Percentiles rank a stretch among this genome's conserved stretches.
phyloP scores from a whole-genome alignment of 805 yeast genomes.

The Yarrowia bubula region DNA sequence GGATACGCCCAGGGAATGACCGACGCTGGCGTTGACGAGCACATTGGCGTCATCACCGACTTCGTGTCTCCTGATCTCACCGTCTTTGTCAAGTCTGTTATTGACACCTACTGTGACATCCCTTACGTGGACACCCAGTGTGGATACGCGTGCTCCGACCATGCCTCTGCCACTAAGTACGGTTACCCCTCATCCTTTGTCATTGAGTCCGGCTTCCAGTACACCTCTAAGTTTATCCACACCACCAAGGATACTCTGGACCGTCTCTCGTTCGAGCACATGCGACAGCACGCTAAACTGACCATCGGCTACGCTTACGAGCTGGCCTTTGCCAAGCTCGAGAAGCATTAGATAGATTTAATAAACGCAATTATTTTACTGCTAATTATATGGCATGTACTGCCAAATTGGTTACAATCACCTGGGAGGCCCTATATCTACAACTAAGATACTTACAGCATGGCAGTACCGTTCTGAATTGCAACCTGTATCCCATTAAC shows the following conservation, averaged over 20 bases:
- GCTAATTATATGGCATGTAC: too few relatives aligned
- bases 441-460: too few relatives aligned
- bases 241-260: constrained; percentile 77
- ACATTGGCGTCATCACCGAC: constrained; percentile 79
- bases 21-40: constrained; percentile 54
- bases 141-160: constrained; percentile 94
- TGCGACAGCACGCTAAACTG: constrained; percentile 75
- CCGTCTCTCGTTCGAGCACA: constrained; percentile 70
- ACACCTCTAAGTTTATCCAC: constrained; percentile 70
- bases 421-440: too few relatives aligned
- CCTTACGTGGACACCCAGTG: constrained; percentile 74
- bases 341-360: background rate
- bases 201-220: constrained; percentile 68
- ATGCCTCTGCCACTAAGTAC: constrained; percentile 74
- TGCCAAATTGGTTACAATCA: too few relatives aligned
- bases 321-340: constrained; percentile 47
- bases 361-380: too few relatives aligned
- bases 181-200: constrained; percentile 86
- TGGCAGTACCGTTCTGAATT: too few relatives aligned
- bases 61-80: constrained; percentile 57
- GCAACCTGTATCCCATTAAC: too few relatives aligned
- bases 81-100: constrained; percentile 58
- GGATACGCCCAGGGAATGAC: constrained; percentile 61
- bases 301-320: constrained; percentile 73
- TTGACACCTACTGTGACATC: constrained; percentile 61